Base-by-base conservation (phyloP, 805 yeast species). In the Ogataea zsoltii region DNA sequence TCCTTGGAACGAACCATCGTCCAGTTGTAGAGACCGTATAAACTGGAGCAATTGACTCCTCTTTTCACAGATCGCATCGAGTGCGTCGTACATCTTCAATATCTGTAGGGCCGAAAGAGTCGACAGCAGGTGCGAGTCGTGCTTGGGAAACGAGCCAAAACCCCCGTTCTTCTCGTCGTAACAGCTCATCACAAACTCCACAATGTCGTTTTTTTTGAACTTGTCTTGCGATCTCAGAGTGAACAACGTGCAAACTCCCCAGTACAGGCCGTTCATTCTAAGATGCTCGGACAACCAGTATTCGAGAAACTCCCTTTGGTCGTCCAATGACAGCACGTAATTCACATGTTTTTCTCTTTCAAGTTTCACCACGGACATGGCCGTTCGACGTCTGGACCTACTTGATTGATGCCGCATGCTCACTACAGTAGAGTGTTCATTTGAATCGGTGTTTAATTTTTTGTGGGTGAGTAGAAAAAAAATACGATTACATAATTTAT, bases 281-380 rank as follows among this genome's bases (percentile, higher is more conserved):
- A 94, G 71, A 63, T 94, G 98, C 58, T 94, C 98, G 10, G 88
- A 79, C 41, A 91, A 66, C 94, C 96, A 89, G 66, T 89, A 91
- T 56, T 85, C 90, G 23, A 82, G 69, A 60, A 84, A 76, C 61
- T 81, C 75, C 44, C 76, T 71, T 50, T 75, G 71, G 38, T 73
- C 66, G 54, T 83, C 83, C 34, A 85, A 65, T 1, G 78, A 65
- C 45, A 72, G 68, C 26, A 85, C 73, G 61, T 82, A 85, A 16
- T 65, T 60, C 16, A 83, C 71, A 59, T 85, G 92, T 56, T 80
- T 78, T n/a, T 75, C 72, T 44, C 64, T 69, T 38, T 29, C 35
- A 5, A 54, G 40, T 14, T 9, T 15, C 18, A 28, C 5, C 14
- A 18, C 28, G 4, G 30, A 12, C 40, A 41, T 41, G 6, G 14